Evolutionary conservation across 2,329 filamentous ascomycete genomes (phyloP).

Genomic region (Chalaropsis thielavioides): DNA sequence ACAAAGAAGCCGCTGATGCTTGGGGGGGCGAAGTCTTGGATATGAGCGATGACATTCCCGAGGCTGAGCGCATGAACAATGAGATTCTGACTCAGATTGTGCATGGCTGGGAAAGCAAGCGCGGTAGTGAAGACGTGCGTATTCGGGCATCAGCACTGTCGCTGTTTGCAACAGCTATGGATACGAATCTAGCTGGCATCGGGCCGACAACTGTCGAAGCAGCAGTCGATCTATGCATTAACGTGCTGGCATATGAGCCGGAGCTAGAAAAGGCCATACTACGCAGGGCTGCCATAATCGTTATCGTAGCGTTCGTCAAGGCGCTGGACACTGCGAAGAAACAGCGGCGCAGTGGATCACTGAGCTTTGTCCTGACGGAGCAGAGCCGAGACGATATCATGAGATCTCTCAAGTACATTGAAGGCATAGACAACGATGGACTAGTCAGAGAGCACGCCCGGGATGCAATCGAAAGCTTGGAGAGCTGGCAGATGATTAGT

Average conservation of each 20-base stretch:
- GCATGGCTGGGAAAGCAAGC: slow-evolving; percentile 50
- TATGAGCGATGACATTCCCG: slow-evolving; percentile 32
- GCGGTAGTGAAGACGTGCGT: slow-evolving; percentile 53
- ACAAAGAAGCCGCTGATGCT: slow-evolving; percentile 35
- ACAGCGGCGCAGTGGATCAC: slow-evolving; percentile 25
- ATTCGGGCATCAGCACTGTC: slow-evolving; percentile 56
- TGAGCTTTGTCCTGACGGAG: slow-evolving; percentile 41
- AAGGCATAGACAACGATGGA: slow-evolving; percentile 50
- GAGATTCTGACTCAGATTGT: slow-evolving; percentile 45
- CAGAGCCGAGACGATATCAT: slow-evolving; percentile 46
- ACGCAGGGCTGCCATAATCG: slow-evolving; percentile 49
- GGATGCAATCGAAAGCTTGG: slow-evolving; percentile 52
- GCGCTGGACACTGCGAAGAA: slow-evolving; percentile 42
- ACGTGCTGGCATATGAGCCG: slow-evolving; percentile 48
- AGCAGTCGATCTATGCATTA: slow-evolving; percentile 47
- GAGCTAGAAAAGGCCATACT: slow-evolving; percentile 48
- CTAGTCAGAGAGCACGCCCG: slow-evolving; percentile 52
- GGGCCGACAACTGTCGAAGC: slow-evolving; percentile 38
- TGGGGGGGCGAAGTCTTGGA: slow-evolving; percentile 41
- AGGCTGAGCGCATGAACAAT: slow-evolving; percentile 32
- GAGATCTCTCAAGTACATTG: slow-evolving; percentile 48
- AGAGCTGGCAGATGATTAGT: slow-evolving; percentile 43
- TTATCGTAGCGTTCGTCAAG: slow-evolving; percentile 46
- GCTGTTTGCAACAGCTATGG: slow-evolving; percentile 44
- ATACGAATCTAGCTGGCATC: slow-evolving; percentile 44